These are phyloP conservation scores for Phoenix roebelenii DNA, from an alignment of 176 grass and related monocot genomes.

Conservation along the genomic window DNA sequence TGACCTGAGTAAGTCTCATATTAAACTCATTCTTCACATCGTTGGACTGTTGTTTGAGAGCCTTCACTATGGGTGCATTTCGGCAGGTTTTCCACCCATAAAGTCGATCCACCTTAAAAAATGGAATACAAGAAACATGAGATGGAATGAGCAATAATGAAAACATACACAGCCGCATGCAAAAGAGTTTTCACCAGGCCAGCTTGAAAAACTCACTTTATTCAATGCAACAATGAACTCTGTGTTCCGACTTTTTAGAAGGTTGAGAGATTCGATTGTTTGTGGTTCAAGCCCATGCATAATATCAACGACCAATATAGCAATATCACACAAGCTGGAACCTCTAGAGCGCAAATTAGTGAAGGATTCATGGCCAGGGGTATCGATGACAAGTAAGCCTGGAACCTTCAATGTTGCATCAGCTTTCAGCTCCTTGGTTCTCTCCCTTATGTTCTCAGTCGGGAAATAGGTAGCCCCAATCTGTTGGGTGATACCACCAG, in stretches of 20 bases:
- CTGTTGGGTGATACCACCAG: slow-evolving; percentile 95
- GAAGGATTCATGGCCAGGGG: slow-evolving; percentile 87
- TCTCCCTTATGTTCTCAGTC: slow-evolving; percentile 96
- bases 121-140: slow-evolving; percentile 19
- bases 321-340: slow-evolving; percentile 95
- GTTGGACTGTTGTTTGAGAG: slow-evolving; percentile 71
- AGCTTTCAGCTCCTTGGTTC: slow-evolving; percentile 84
- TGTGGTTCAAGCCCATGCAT: slow-evolving; percentile 96
- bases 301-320: slow-evolving; percentile 95
- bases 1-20: slow-evolving; percentile 79
- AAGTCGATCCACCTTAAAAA: slow-evolving; percentile 80
- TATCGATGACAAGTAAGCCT: slow-evolving; percentile 95
- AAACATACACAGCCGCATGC: too few relatives aligned
- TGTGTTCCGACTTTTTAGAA: slow-evolving; percentile 58
- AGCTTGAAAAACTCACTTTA: slow-evolving; percentile 45
- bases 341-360: slow-evolving; percentile 93
- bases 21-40: slow-evolving; percentile 94
- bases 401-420: slow-evolving; percentile 93
- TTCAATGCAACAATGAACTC: slow-evolving; percentile 98
- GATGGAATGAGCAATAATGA: not conserved
- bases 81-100: slow-evolving; percentile 72
- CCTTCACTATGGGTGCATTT: slow-evolving; percentile 75
- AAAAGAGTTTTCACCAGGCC: not conserved
- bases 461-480: slow-evolving; percentile 95
- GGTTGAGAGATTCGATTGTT: slow-evolving; percentile 88